Base-by-base conservation (phyloP, 148 eudicot species). In the Fallopia convolvulus region DNA sequence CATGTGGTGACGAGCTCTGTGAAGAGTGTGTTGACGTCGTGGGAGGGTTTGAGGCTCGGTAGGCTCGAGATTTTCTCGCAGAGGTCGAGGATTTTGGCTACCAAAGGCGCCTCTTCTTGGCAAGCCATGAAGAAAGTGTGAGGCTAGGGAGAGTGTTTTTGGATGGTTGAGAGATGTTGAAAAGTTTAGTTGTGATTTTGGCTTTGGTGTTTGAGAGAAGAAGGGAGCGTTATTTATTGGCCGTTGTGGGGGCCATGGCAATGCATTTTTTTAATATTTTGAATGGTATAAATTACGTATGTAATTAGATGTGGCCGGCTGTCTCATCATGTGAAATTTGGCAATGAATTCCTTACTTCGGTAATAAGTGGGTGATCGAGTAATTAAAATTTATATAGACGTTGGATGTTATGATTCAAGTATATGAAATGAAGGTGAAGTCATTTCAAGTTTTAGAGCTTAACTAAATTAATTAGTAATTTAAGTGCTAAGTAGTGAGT, bases 11-110 rank as follows among this genome's bases (percentile, higher is more conserved):
- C 80, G 42, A 77, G 80, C 39, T 70, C 49, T n/a, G 80, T 88
- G 86, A 90, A 88, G 76, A 88, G 84, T 40, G 56, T 81, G 87
- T 90, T 47, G 79, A 88, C 94, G 75, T 86, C 86, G 58, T 81
- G 41, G 39, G 88, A 85, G 41, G 94, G 94, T 36, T 82, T 84
- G n/a, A 90, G 89, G 83, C 47, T 78, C 26, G 87, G 84, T 4
- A 88, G 84, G 26, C 47, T 80, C 10, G 90, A 90, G 78, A 90
- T 83, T 68, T 86, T 79, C 70, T 83, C 82, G 42, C 85, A 85
- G n/a, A 90, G 81, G 20, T 85, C 81, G 15, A 71, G 76, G 21
- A 90, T 70, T 77, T 77, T 85, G 26, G 79, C 74, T 5, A 88
- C 83, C 75, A 90, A 58, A 30, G 85, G 80, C 46, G 84, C 84